Conservation (phyloP, 495 filamentous ascomycete species). For the Staphylotrichum longicolle region DNA sequence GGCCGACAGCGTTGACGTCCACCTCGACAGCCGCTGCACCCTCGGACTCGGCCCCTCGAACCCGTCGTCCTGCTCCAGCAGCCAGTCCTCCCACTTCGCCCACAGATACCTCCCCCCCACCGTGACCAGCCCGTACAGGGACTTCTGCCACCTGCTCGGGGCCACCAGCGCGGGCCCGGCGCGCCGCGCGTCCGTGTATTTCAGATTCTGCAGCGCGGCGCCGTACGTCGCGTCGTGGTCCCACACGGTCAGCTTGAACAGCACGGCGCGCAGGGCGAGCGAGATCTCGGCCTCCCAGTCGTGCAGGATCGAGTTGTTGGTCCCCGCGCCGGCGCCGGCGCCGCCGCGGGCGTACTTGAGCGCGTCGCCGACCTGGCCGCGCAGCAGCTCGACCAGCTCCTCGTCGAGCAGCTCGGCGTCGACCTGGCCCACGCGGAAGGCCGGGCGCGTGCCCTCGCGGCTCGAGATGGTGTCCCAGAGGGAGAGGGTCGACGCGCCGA, state of each 20-base stretch:
- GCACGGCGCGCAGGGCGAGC: conserved; percentile 67
- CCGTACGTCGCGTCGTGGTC: conserved; percentile 94
- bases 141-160: conserved; percentile 74
- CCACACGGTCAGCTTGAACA: conserved; percentile 97
- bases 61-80: conserved; percentile 69
- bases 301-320: conserved; percentile 47
- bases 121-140: conserved; percentile 76
- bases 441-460: conserved; percentile 76
- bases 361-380: conserved; percentile 82
- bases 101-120: conserved; percentile 86
- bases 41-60: conserved; percentile 56
- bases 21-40: conserved; percentile 58
- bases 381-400: conserved; percentile 81
- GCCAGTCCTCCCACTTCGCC: conserved; percentile 86
- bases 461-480: conserved; percentile 70
- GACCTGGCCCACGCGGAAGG: conserved; percentile 93
- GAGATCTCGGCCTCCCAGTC: conserved; percentile 87
- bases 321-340: conserved; percentile 51
- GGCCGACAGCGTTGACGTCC: conserved; percentile 68
- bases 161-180: conserved; percentile 57
- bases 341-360: conserved; percentile 75
- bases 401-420: conserved; percentile 95
- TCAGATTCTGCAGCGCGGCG: conserved; percentile 84
- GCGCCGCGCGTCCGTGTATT: conserved; percentile 80
- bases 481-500: conserved; percentile 56